Evolutionary conservation across 2,329 filamentous ascomycete genomes (phyloP), one percentile per base, ranked within the genome.

Genomic region (Beauveria medogensis): DNA sequence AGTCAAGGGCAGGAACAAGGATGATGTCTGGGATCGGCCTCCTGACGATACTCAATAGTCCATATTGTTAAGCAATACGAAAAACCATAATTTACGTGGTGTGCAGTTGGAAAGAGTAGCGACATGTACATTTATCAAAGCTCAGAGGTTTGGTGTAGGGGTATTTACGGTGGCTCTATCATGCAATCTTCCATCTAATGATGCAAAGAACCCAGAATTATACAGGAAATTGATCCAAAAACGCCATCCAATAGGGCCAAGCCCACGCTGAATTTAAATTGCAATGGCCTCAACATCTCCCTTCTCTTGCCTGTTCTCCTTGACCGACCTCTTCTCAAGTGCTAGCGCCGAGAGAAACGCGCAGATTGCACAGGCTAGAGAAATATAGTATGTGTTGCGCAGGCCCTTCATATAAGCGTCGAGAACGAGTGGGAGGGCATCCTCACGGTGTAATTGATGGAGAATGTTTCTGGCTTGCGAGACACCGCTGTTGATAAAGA

Each of bases 271-370:
- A 18, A 18, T 4, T 61, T 44, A 57, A 55, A 63, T 70, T 10
- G 67, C 65, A 37, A 68, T 61, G 12, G 66, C 66, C n/a, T 67
- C 66, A 24, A 65, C 65, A 5, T 67, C 62, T 57, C 69, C 65
- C 55, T 68, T 69, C 59, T 68, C 67, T 62, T 70, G 55, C 6
- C 67, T 67, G 3, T 69, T 70, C 67, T 78, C 76, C 72, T 82
- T 80, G 53, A 84, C 79, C 58, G 78, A 83, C 74, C 75, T 81
- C 80, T 80, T 84, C 67, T 77, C 71, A 62, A 84, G 64, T 14
- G 74, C 77, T 0, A 77, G 68, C 3, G 72, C 74, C 3, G 71
- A 68, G 5, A 81, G 48, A 60, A 84, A 80, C 0, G 79, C 78
- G 2, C 71, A 73, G 3, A 68, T 74, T 0, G 79, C 78, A 63